Conservation (phyloP, 805 yeast genomes). For the Pichia kluyveri region DNA sequence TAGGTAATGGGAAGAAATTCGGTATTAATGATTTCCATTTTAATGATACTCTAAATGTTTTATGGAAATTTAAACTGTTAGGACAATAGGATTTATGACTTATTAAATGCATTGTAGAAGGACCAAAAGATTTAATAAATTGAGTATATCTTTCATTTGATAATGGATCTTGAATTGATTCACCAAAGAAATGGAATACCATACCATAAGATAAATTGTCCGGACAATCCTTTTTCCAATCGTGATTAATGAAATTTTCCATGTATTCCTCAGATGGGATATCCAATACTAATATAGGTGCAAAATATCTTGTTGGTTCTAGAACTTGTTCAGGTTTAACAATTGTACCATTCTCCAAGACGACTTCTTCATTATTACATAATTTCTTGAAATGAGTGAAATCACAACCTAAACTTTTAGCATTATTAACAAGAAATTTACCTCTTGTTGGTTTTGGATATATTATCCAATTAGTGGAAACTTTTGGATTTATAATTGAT, state of each 20-base stretch:
- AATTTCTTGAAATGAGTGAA: slow-evolving; percentile 53
- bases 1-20: slow-evolving; percentile 35
- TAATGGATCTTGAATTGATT: slow-evolving; percentile 33
- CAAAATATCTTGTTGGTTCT: slow-evolving; percentile 48
- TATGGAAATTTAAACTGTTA: slow-evolving; percentile 48
- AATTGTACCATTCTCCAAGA: slow-evolving; percentile 46
- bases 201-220: slow-evolving; percentile 25
- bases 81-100: slow-evolving; percentile 65
- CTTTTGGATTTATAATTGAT: slow-evolving; percentile 17
- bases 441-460: slow-evolving; percentile 66
- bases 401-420: slow-evolving; percentile 57
- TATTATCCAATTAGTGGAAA: slow-evolving; percentile 61
- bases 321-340: slow-evolving; percentile 67
- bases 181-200: slow-evolving; percentile 75
- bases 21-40: slow-evolving; percentile 49
- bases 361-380: slow-evolving; percentile 50
- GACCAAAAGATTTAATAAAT: slow-evolving; percentile 49
- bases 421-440: slow-evolving; percentile 57
- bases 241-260: slow-evolving; percentile 17
- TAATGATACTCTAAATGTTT: slow-evolving; percentile 43
- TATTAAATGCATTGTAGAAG: slow-evolving; percentile 47
- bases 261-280: slow-evolving; percentile 51
- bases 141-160: slow-evolving; percentile 31
- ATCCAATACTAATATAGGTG: slow-evolving; percentile 61
- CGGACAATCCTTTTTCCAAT: slow-evolving; percentile 14